These are phyloP conservation scores for Solanum virginianum DNA, from an alignment of 257 asterid genomes.

Conservation along the genomic window DNA sequence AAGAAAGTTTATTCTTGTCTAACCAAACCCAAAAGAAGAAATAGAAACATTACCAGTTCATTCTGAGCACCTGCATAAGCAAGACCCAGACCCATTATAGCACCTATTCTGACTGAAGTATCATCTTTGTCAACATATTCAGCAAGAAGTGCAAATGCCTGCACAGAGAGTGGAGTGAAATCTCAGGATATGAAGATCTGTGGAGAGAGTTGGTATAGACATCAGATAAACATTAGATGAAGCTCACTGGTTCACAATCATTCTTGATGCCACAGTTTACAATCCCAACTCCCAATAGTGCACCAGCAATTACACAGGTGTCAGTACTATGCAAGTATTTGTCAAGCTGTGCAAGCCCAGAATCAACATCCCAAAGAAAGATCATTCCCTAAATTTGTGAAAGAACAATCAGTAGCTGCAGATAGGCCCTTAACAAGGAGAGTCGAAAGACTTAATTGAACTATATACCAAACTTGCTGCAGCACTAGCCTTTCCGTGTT, in stretches of 20 bases:
- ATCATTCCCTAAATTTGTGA: slow-evolving; percentile 66
- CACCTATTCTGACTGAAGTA: slow-evolving; percentile 72
- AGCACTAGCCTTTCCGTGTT: slow-evolving; percentile 93
- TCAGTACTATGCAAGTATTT: slow-evolving; percentile 82
- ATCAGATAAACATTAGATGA: background rate
- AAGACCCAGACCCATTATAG: slow-evolving; percentile 95
- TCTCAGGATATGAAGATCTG: background rate
- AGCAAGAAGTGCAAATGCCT: slow-evolving; percentile 46
- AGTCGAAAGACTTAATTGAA: background rate
- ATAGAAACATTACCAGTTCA: slow-evolving; percentile 33
- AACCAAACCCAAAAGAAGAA: background rate
- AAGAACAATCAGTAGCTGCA: slow-evolving; percentile 1
- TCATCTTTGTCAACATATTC: slow-evolving; percentile 73
- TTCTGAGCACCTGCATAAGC: slow-evolving; percentile 93
- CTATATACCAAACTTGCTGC: slow-evolving; percentile 82
- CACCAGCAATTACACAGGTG: slow-evolving; percentile 64
- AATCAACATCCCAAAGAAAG: slow-evolving; percentile 89
- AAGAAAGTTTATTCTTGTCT: background rate
- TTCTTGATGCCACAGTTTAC: slow-evolving; percentile 67
- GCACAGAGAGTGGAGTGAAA: background rate
- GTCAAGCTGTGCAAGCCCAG: slow-evolving; percentile 93
- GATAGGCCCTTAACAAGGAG: background rate
- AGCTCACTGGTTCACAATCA: slow-evolving; percentile 91
- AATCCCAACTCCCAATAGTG: slow-evolving; percentile 83
- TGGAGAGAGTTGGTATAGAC: background rate